Conservation (phyloP, 1,284 basidiomycete species). For the Flammula alnicola region DNA sequence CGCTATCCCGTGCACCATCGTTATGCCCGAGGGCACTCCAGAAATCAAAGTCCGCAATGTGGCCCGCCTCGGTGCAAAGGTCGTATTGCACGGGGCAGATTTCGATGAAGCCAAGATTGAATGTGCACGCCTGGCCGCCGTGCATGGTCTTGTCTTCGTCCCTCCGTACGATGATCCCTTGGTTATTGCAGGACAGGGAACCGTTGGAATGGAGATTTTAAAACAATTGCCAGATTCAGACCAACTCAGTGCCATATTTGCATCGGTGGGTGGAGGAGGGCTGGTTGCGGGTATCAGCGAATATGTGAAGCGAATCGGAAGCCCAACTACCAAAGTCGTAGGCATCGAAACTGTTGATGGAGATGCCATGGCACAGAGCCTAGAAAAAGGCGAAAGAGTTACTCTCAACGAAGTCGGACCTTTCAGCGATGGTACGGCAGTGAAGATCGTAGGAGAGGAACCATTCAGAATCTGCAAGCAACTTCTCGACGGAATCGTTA, state of each 20-base stretch:
- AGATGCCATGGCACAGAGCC: constrained; percentile 88
- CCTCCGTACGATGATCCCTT: constrained; percentile 98
- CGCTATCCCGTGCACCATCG: constrained; percentile 93
- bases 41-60: constrained; percentile 97
- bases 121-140: constrained; percentile 82
- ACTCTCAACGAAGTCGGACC: constrained; percentile 91
- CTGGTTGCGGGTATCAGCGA: constrained; percentile 88
- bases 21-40: constrained; percentile 97
- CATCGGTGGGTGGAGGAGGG: constrained; percentile 92
- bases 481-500: constrained; percentile 84
- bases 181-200: constrained; percentile 97
- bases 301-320: constrained; percentile 94
- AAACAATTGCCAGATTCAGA: constrained; percentile 83
- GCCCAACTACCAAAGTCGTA: constrained; percentile 81
- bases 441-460: constrained; percentile 95
- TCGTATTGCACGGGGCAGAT: constrained; percentile 90
- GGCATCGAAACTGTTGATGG: constrained; percentile 97
- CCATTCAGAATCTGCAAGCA: constrained; percentile 91
- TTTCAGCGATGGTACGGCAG: constrained; percentile 98
- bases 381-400: constrained; percentile 80
- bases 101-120: constrained; percentile 98
- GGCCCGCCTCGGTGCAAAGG: constrained; percentile 90
- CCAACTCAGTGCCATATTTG: constrained; percentile 86
- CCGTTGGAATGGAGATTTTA: constrained; percentile 92
- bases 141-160: constrained; percentile 87